Base-by-base conservation (phyloP, 2,329 filamentous ascomycete species). In the Pseudocercospora macadamiae region DNA sequence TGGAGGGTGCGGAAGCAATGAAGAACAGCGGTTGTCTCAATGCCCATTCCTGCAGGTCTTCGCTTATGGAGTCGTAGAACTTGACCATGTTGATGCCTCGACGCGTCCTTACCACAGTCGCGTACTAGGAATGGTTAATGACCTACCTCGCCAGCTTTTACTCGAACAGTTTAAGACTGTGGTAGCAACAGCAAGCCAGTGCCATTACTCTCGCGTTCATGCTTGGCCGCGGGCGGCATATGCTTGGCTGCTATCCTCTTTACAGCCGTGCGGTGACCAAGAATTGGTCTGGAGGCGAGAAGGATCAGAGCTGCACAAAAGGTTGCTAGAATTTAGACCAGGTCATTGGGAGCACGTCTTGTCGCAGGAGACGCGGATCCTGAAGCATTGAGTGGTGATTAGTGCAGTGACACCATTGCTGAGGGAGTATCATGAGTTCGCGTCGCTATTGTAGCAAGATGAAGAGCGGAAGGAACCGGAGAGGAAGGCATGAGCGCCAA, bases 21-120 rank as follows among this genome's bases (percentile, higher is more conserved):
- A 89, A 92, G 81, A 92, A 92, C 67, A 93, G 77, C 55, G 86
- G 83, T 67, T 93, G 89, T 9, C 78, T 73, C 48, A 86, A 79
- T 51, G 86, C 83, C 87, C 89, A 92, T 37, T 79, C 74, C 57
- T 80, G 77, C 30, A 90, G 80, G 26, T 86, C 77, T 5, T 78
- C 71, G 3, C 80, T 72, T 61, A 90, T 79, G 34, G 79, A 80
- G 16, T 80, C 70, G 70, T 79, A 87, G 72, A 84, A 87, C 72
- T 83, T 83, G 16, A 78, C 77, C 86, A 89, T 89, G 36, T 32
- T 52, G 25, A 37, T 18, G 34, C 34, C n/a, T 37, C n/a, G 6
- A 14, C 5, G 19, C n/a, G n/a, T 18, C 34, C 34, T 44, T n/a
- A 16, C 18, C 12, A 2, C 12, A 18, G 16, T 21, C 19, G 37